Evolutionary conservation across 306 rosid species (phyloP), one percentile per base, ranked within the genome.

Genomic region (Comarum palustre): DNA sequence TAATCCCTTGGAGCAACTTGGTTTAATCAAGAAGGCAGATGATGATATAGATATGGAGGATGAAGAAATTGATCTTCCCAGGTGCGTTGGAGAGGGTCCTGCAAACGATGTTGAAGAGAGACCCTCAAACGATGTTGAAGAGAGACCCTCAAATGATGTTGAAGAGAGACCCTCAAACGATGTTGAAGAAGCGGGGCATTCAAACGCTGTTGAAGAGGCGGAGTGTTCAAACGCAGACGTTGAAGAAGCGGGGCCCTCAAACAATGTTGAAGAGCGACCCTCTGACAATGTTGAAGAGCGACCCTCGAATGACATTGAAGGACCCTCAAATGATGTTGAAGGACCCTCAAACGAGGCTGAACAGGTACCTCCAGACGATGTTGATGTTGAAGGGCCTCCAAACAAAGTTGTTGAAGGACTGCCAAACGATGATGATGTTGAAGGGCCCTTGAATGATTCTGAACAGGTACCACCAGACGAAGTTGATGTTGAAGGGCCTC

Each of bases 1-100:
- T 77, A 86, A 92, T 70, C 86, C 96, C 71, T 82, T 92, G 17
- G 96, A 89, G 79, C 87, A 82, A 84, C 83, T 92, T 58, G 97
- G 97, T 36, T 82, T 92, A 79, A 87, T 84, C 86, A 89, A 86
- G 92, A 92, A 92, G 85, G 77, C 20, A 24, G 96, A 92, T 39
- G 42, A 7, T 39, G 42, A 39, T 39, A 1, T 39, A 9, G 96
- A 90, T 65, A 88, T 81, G 10, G 96, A 88, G 71, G 98, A 93
- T 47, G 96, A 90, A 54, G 93, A 82, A 65, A 79, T 38, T 38
- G 41, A 41, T 41, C 45, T 13, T 41, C 13, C 45, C 45, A 41
- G 45, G 13, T 2, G 24, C 6, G 34, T 58, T 58, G 36, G 10
- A 25, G 63, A 58, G 2, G 36, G 31, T n/a, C n/a, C n/a, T n/a